Evolutionary conservation across 768 basidiomycete species (phyloP).

Genomic region (Suillus luteus): DNA sequence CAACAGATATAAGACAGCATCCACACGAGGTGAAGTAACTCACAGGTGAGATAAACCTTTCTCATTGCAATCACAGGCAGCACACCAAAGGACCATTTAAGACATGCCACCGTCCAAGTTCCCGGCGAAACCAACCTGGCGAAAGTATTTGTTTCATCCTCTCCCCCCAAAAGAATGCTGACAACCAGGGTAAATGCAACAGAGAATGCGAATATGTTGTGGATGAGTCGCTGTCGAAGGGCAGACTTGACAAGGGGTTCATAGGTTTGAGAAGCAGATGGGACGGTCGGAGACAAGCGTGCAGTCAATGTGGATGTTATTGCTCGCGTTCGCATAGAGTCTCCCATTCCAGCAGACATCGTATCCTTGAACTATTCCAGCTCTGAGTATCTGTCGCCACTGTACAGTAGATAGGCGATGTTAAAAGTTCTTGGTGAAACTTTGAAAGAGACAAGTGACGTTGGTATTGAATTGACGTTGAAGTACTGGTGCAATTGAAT

Average conservation of each 20-base stretch:
- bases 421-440: slow-evolving; percentile 5
- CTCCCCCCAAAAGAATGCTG: slow-evolving; percentile 34
- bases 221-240: slow-evolving; percentile 59
- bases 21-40: slow-evolving; percentile 25
- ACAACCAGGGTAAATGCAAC: slow-evolving; percentile 48
- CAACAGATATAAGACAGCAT: slow-evolving; percentile 4
- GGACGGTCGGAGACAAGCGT: slow-evolving; percentile 57
- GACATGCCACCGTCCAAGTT: slow-evolving; percentile 42
- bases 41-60: slow-evolving; percentile 62
- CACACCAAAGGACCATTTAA: slow-evolving; percentile 53
- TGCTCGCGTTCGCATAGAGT: slow-evolving; percentile 40
- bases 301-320: slow-evolving; percentile 32
- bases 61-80: slow-evolving; percentile 59
- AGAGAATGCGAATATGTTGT: slow-evolving; percentile 55
- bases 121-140: slow-evolving; percentile 43
- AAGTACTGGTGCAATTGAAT: neutral
- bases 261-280: slow-evolving; percentile 58
- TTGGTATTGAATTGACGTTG: neutral
- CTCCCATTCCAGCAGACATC: slow-evolving; percentile 8
- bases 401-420: neutral
- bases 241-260: slow-evolving; percentile 67
- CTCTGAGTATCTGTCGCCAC: neutral
- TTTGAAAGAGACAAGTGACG: neutral
- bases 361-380: neutral
- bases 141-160: slow-evolving; percentile 25